Conservation (phyloP, 768 basidiomycete species). For the Gautieria morchelliformis region DNA sequence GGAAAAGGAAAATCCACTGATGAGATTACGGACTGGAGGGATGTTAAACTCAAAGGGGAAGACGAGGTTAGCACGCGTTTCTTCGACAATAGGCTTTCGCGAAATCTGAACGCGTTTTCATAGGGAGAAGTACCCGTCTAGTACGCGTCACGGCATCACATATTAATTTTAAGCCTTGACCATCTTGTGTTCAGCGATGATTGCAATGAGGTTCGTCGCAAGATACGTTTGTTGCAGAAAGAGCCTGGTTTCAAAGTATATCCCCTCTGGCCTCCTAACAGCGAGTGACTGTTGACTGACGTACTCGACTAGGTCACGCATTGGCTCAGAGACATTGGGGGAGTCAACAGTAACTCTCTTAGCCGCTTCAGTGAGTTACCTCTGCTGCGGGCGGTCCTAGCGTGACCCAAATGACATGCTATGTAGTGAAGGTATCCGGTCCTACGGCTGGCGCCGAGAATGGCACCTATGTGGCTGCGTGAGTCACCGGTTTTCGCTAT, state of each 20-base stretch:
- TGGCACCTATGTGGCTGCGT: slow-evolving; percentile 38
- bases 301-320: slow-evolving; percentile 27
- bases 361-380: slow-evolving; percentile 32
- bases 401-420: background rate
- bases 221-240: slow-evolving; percentile 33
- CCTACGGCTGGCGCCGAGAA: slow-evolving; percentile 33
- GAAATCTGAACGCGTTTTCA: no score
- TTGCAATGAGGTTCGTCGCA: slow-evolving; percentile 37
- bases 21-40: slow-evolving; percentile 23
- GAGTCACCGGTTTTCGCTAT: background rate
- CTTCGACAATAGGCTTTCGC: no score
- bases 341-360: slow-evolving; percentile 37
- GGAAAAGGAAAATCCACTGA: slow-evolving; percentile 15
- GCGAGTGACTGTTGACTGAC: background rate
- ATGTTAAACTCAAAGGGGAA: slow-evolving; percentile 32
- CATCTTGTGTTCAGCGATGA: slow-evolving; percentile 25
- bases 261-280: background rate
- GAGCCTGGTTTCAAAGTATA: slow-evolving; percentile 34
- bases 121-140: slow-evolving; percentile 23
- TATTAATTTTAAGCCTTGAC: no score
- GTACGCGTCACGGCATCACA: slow-evolving; percentile 13
- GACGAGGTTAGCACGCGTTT: slow-evolving; percentile 13
- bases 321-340: slow-evolving; percentile 37
- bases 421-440: slow-evolving; percentile 32
- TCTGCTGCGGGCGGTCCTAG: background rate